phyloP scores from a whole-genome alignment of 1,284 basidiomycete genomes.

The Apiotrichum porosum region DNA sequence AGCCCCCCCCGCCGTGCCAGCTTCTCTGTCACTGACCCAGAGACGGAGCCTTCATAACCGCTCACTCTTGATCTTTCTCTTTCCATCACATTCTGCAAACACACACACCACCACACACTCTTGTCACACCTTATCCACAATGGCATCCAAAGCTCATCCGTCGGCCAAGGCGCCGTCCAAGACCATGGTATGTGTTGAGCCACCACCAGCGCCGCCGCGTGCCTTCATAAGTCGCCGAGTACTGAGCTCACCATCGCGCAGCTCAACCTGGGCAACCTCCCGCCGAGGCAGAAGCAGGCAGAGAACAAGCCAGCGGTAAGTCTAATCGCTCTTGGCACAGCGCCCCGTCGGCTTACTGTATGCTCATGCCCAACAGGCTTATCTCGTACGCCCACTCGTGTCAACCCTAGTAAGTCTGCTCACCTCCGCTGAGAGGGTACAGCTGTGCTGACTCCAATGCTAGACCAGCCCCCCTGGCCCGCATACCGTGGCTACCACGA shows the following conservation, averaged over 20 bases:
- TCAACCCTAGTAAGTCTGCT: conserved; percentile 48
- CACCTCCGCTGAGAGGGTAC: too few species aligned
- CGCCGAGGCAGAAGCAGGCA: conserved; percentile 43
- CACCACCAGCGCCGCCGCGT: not conserved
- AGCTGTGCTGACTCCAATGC: conserved; percentile 7
- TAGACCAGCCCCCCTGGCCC: conserved; percentile 91
- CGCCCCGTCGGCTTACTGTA: not conserved
- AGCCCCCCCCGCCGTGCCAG: not conserved
- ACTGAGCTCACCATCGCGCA: conserved; percentile 23
- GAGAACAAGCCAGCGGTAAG: conserved; percentile 43
- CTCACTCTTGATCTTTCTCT: not conserved
- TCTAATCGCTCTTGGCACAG: not conserved
- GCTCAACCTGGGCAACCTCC: conserved; percentile 48
- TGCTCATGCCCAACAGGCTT: not conserved
- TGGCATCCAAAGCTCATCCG: conserved; percentile 27
- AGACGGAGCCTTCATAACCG: not conserved
- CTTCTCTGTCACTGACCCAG: not conserved
- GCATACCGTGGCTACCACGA: conserved; percentile 92
- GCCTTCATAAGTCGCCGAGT: too few species aligned
- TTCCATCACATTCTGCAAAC: not conserved
- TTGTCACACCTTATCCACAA: too few species aligned
- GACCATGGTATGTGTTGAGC: conserved; percentile 26
- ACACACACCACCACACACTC: not conserved
- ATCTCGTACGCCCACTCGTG: conserved; percentile 51
- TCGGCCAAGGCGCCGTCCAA: conserved; percentile 39